Conservation (phyloP, 371 early-diverging fungal genomes). For the Actinomortierella wolfii region DNA sequence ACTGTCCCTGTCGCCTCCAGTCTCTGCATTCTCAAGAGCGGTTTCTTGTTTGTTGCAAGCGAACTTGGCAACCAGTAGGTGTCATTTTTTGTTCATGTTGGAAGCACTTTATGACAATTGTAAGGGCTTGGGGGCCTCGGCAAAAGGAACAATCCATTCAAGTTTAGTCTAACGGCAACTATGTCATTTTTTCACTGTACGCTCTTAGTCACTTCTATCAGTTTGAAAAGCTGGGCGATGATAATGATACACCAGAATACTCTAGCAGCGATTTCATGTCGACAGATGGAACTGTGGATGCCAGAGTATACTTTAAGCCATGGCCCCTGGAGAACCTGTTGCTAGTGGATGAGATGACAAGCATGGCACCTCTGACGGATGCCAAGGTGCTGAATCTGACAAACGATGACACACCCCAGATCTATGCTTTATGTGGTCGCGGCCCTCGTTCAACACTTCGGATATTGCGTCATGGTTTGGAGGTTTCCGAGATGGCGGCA, state of each 20-base stretch:
- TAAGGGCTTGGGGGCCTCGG: too few relatives aligned
- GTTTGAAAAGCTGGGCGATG: slow-evolving; percentile 92
- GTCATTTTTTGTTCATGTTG: not conserved
- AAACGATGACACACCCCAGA: slow-evolving; percentile 92
- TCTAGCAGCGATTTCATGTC: slow-evolving; percentile 71
- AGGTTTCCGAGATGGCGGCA: slow-evolving; percentile 90
- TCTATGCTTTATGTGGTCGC: slow-evolving; percentile 89
- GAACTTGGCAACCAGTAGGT: slow-evolving; percentile 93
- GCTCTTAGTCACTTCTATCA: slow-evolving; percentile 71
- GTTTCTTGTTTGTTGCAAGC: slow-evolving; percentile 90
- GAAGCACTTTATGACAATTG: too few relatives aligned
- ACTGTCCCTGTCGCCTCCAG: slow-evolving; percentile 84
- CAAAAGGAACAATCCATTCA: too few relatives aligned
- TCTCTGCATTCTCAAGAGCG: slow-evolving; percentile 89
- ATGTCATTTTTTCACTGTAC: not conserved
- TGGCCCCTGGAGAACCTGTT: slow-evolving; percentile 83
- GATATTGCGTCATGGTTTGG: slow-evolving; percentile 91
- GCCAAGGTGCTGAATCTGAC: slow-evolving; percentile 78
- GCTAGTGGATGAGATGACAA: slow-evolving; percentile 89
- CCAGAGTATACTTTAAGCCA: slow-evolving; percentile 77
- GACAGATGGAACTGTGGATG: slow-evolving; percentile 56
- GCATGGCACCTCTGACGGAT: slow-evolving; percentile 78
- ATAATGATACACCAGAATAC: slow-evolving; percentile 82
- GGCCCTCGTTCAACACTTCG: slow-evolving; percentile 83
- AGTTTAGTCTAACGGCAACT: too few relatives aligned